Conservation (phyloP, 2,329 filamentous ascomycete genomes). For the Fusarium incarnatum region DNA sequence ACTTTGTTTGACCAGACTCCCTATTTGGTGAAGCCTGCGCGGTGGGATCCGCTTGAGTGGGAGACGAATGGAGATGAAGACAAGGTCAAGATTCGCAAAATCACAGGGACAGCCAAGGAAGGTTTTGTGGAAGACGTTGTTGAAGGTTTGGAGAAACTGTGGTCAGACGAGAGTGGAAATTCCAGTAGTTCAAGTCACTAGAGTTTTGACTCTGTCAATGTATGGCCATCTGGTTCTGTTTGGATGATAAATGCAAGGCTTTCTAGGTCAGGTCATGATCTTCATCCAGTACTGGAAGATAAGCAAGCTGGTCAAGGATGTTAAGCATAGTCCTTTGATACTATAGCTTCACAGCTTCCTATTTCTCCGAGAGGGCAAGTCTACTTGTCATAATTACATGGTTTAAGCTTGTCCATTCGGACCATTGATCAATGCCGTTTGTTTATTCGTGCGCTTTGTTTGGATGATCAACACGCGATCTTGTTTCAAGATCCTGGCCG, state of each 20-base stretch:
- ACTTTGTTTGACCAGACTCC: neutral
- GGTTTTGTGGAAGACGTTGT: neutral
- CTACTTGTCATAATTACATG: neutral
- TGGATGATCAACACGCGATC: constrained; percentile 5
- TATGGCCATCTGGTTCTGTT: neutral
- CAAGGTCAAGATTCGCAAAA: neutral
- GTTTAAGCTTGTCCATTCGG: neutral
- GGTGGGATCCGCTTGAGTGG: constrained; percentile 14
- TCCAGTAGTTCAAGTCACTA: neutral
- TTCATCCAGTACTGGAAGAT: neutral
- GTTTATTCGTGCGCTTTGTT: constrained; percentile 8
- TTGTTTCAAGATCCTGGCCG: constrained; percentile 22
- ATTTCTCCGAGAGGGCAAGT: neutral
- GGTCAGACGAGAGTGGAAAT: neutral
- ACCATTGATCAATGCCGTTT: constrained; percentile 21
- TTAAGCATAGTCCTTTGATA: neutral
- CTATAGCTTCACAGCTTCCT: neutral
- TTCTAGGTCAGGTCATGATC: no score
- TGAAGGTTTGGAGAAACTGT: neutral
- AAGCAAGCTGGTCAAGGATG: neutral
- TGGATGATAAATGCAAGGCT: neutral
- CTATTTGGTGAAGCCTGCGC: neutral
- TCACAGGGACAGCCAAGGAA: neutral
- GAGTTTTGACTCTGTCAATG: neutral
- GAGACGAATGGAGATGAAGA: neutral